These are phyloP conservation scores for Jacaranda mimosifolia DNA, from an alignment of 257 asterid species.

Conservation along the genomic window DNA sequence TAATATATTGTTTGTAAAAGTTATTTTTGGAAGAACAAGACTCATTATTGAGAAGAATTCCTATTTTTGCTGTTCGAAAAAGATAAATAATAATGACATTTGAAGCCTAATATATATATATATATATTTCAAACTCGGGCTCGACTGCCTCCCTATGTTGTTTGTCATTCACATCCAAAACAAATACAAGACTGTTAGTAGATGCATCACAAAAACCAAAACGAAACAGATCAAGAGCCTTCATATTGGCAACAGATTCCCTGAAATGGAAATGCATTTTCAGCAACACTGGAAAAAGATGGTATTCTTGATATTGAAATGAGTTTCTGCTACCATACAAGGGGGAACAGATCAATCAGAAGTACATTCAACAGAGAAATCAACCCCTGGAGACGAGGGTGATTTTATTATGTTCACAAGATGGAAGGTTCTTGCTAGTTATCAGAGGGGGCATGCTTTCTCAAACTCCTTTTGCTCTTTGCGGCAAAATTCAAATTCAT, in stretches of 20 bases:
- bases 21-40: too few species aligned
- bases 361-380: constrained; percentile 25
- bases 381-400: not conserved
- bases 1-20: too few species aligned
- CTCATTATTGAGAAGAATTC: too few species aligned
- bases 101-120: too few species aligned
- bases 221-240: not conserved
- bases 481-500: constrained; percentile 92
- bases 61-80: too few species aligned
- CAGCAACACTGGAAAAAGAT: not conserved
- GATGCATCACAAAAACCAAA: not conserved
- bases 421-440: constrained; percentile 27
- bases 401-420: constrained; percentile 34
- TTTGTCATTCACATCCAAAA: too few species aligned
- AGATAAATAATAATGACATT: too few species aligned
- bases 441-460: constrained; percentile 76
- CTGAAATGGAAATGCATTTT: constrained; percentile 2
- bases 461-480: constrained; percentile 89
- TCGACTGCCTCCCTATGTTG: too few species aligned
- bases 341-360: constrained; percentile 20
- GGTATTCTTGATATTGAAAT: constrained; percentile 26
- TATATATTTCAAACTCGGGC: too few species aligned
- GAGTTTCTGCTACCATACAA: constrained; percentile 27
- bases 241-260: not conserved
- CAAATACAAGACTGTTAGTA: too few species aligned